phyloP scores from a whole-genome alignment of 257 asterid genomes.

The Plantago elongata region DNA sequence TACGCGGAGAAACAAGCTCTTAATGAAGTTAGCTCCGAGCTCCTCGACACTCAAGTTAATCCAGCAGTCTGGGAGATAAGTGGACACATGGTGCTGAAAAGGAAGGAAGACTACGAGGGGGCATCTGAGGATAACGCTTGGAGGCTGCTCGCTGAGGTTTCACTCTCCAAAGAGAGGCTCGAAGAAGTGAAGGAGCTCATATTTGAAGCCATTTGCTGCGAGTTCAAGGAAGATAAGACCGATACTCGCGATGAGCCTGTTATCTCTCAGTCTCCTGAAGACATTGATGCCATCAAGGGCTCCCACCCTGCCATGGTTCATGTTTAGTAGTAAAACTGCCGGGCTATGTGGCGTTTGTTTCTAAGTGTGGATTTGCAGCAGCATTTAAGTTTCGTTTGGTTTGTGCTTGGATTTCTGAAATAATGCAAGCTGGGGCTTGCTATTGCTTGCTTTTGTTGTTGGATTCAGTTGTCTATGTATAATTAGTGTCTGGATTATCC shows the following conservation, averaged over 20 bases:
- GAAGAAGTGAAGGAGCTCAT: slow-evolving; percentile 83
- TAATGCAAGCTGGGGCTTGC: slow-evolving; percentile 23
- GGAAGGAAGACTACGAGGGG: slow-evolving; percentile 77
- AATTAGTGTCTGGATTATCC: slow-evolving; percentile 3
- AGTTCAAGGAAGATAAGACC: slow-evolving; percentile 23
- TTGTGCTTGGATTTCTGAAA: slow-evolving; percentile 18
- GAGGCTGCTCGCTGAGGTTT: slow-evolving; percentile 93
- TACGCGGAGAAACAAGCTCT: slow-evolving; percentile 98
- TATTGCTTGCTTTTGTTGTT: slow-evolving; percentile 24
- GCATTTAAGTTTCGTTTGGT: slow-evolving; percentile 4
- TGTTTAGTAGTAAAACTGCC: slow-evolving; percentile 31
- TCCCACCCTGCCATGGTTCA: slow-evolving; percentile 57
- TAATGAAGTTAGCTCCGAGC: slow-evolving; percentile 86
- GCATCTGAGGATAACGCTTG: slow-evolving; percentile 88
- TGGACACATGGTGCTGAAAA: slow-evolving; percentile 94
- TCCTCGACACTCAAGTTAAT: slow-evolving; percentile 92
- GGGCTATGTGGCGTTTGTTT: not conserved
- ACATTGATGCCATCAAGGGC: slow-evolving; percentile 51
- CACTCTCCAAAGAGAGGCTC: slow-evolving; percentile 81
- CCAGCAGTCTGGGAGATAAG: slow-evolving; percentile 99
- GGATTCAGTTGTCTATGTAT: slow-evolving; percentile 14
- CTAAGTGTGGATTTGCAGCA: not conserved
- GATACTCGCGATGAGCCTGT: slow-evolving; percentile 29
- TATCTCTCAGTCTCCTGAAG: slow-evolving; percentile 42
- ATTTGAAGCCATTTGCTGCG: slow-evolving; percentile 59